Evolutionary conservation across 225 moss, liverwort and hornwort species (phyloP).

Genomic region (Asterella californica): DNA sequence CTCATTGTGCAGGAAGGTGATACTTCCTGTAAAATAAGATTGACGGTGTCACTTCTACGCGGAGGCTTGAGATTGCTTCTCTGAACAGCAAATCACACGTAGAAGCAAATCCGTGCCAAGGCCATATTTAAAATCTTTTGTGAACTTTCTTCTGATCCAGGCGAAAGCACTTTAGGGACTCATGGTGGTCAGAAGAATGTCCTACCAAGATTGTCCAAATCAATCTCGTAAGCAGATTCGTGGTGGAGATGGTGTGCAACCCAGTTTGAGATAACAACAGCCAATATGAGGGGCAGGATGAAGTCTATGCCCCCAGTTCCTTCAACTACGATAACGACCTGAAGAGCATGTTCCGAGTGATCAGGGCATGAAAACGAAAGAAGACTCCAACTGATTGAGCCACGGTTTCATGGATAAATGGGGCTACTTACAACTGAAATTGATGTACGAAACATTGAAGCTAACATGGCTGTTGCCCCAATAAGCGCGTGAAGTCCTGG

Average conservation of each 20-base stretch:
- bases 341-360: background rate
- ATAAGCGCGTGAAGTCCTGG: conserved; percentile 81
- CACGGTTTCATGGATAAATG: background rate
- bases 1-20: conserved; percentile 72
- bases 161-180: background rate
- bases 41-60: background rate
- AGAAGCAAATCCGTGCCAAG: background rate
- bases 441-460: conserved; percentile 78
- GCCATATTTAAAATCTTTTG: no score
- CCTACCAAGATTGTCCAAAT: conserved; percentile 60
- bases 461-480: conserved; percentile 81
- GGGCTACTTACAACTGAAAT: conserved; percentile 57
- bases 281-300: conserved; percentile 72
- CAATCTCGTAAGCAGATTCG: conserved; percentile 80
- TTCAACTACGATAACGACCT: conserved; percentile 84
- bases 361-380: background rate
- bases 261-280: conserved; percentile 80
- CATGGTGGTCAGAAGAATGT: background rate
- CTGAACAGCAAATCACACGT: background rate
- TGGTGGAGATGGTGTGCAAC: conserved; percentile 81
- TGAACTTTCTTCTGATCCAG: background rate
- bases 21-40: conserved; percentile 42
- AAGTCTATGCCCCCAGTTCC: conserved; percentile 83
- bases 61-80: background rate
- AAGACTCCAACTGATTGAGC: background rate